A percentile compares a stretch with the other conserved stretches of the same genome.
phyloP scores from a whole-genome alignment of 2,329 filamentous ascomycete genomes.

The Zasmidium angulare region DNA sequence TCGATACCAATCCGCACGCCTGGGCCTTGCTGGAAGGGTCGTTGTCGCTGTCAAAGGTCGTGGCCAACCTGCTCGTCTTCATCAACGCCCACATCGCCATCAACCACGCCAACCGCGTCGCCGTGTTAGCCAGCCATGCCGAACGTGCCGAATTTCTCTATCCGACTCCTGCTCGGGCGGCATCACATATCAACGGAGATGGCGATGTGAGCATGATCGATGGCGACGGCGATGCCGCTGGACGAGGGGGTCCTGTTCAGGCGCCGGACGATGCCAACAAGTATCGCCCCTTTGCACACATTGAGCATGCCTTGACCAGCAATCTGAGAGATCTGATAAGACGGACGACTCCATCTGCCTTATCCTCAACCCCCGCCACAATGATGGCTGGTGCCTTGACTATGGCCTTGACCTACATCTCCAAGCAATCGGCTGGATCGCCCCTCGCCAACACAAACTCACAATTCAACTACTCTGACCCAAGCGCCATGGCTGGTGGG shows the following conservation, averaged over 20 bases:
- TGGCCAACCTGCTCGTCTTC: constrained; percentile 91
- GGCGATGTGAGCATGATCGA: constrained; percentile 33
- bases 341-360: constrained; percentile 63
- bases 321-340: constrained; percentile 74
- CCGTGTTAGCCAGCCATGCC: constrained; percentile 84
- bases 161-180: constrained; percentile 52
- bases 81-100: constrained; percentile 95
- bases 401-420: constrained; percentile 84
- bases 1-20: constrained; percentile 95
- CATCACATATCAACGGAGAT: constrained; percentile 23
- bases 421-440: constrained; percentile 64
- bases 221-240: constrained; percentile 24
- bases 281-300: constrained; percentile 84
- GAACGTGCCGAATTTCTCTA: constrained; percentile 89
- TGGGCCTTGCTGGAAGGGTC: constrained; percentile 76
- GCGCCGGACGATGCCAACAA: constrained; percentile 68
- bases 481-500: constrained; percentile 47
- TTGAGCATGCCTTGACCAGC: constrained; percentile 76
- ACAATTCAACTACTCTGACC: constrained; percentile 59
- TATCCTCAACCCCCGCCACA: constrained; percentile 71
- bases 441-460: constrained; percentile 51
- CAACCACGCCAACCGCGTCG: constrained; percentile 89
- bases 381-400: constrained; percentile 90
- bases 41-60: constrained; percentile 77
- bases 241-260: constrained; percentile 27